Evolutionary conservation across 2,329 filamentous ascomycete species (phyloP).

Genomic region (Ophiostoma sp.): DNA sequence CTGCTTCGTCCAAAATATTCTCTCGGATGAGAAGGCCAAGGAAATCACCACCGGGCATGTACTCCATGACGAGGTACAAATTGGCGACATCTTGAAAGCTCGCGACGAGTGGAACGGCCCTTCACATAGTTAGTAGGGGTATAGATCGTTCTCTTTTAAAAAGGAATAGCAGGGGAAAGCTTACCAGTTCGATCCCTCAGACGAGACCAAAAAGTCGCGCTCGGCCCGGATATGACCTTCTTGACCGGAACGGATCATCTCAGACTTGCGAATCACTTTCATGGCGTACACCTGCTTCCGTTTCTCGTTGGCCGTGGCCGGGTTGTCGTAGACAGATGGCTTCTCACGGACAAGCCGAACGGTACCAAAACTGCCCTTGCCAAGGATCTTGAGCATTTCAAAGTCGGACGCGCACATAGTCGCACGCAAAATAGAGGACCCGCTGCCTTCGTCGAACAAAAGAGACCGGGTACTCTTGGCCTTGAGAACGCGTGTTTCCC

Average conservation of each 20-base stretch:
- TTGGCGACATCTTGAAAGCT: constrained; percentile 86
- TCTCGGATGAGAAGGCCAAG: constrained; percentile 82
- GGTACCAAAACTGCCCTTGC: constrained; percentile 92
- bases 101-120: constrained; percentile 82
- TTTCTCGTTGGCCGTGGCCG: background rate
- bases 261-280: constrained; percentile 94
- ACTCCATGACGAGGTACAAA: constrained; percentile 95
- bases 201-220: constrained; percentile 85
- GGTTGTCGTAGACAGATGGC: background rate
- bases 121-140: constrained; percentile 33
- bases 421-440: background rate
- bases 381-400: constrained; percentile 76
- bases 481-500: constrained; percentile 71
- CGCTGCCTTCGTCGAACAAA: background rate
- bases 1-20: constrained; percentile 74
- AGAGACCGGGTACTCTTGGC: constrained; percentile 36
- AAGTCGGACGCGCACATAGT: constrained; percentile 56
- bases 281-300: constrained; percentile 77
- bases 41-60: constrained; percentile 96
- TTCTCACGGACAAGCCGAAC: constrained; percentile 81
- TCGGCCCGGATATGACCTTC: constrained; percentile 91
- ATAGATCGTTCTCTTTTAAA: too few species aligned
- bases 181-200: constrained; percentile 80
- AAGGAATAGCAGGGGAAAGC: constrained; percentile 29
- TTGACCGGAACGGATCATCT: constrained; percentile 88